Evolutionary conservation across 352 stramenopile species (phyloP), one percentile per base, ranked within the genome.

Genomic region (Pythium myriotylum): DNA sequence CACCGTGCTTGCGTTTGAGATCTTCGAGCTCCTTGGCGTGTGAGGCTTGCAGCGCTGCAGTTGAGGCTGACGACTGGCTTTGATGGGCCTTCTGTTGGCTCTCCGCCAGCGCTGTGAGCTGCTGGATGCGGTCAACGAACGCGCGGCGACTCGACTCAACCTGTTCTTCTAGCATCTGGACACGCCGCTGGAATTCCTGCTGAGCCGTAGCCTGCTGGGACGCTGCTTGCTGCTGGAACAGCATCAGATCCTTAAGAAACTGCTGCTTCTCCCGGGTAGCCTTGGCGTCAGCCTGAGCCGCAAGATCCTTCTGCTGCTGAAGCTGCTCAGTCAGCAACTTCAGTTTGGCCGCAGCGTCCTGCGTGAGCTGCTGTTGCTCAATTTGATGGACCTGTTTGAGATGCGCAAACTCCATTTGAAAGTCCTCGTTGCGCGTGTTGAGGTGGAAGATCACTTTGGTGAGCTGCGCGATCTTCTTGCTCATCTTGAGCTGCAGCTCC

Each of bases 401-500:
- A 19, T 84, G 74, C 24, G 79, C 69, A 2, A 90, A 66, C 65
- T 91, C 86, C n/a, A 65, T 68, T 65, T 93, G 73, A 32, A 89
- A 87, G 67, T 98, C 91, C 61, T 98, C 89, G 62, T 98, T 98
- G 64, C 90, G 88, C 3, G 91, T 97, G 69, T 98, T 98, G 49
- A 98, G 77, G 62, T 97, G 91, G 77, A 97, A 97, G 53, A 97
- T 96, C 33, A 97, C 92, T 67, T 97, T 97, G 24, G 92, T 98
- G 20, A 98, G 77, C 83, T 97, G 91, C 48, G 92, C 91, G 58
- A 98, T 92, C 76, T 98, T 97, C 75, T 97, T 97, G 74, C 86
- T 96, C 91, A 97, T 97, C 69, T 97, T 97, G 41, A 96, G 75
- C 53, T 97, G 89, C 64, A 97, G 59, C 52, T 96, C 88, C 3